phyloP scores from a whole-genome alignment of 2,329 filamentous ascomycete genomes.

The Ceratocystis huliohia region DNA sequence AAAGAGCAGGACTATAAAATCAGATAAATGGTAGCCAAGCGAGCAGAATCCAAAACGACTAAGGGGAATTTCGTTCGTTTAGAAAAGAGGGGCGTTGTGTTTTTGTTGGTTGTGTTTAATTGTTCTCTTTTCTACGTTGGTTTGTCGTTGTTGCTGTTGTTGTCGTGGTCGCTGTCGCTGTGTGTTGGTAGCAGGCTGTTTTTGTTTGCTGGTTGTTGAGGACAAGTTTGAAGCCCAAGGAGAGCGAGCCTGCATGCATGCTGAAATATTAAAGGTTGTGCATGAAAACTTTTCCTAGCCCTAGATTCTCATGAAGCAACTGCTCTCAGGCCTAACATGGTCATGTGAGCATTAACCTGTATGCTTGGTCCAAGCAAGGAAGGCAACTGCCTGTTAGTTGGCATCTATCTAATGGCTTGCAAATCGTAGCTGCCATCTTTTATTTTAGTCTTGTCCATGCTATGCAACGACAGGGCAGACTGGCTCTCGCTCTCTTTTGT shows the following conservation, averaged over 20 bases:
- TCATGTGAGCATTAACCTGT: too few relatives aligned
- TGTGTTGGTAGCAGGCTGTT: neutral
- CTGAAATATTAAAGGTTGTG: too few relatives aligned
- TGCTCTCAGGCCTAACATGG: too few relatives aligned
- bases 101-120: neutral
- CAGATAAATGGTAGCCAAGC: neutral
- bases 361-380: too few relatives aligned
- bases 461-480: too few relatives aligned
- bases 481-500: neutral
- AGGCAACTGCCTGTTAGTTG: too few relatives aligned
- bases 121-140: neutral
- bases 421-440: too few relatives aligned
- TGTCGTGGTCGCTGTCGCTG: neutral
- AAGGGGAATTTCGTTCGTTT: neutral
- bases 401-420: too few relatives aligned
- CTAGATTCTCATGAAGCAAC: too few relatives aligned
- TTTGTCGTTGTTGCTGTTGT: neutral
- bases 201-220: neutral
- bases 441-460: too few relatives aligned
- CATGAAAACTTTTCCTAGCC: too few relatives aligned
- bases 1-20: constrained; percentile 2
- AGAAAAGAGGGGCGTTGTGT: neutral
- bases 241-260: neutral
- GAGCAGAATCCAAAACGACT: neutral
- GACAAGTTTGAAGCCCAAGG: neutral